Percentiles rank a stretch among this genome's conserved stretches.
These are phyloP conservation scores for Aspergillus nidulans DNA, from an alignment of 495 filamentous ascomycete genomes.

Conservation along the genomic window DNA sequence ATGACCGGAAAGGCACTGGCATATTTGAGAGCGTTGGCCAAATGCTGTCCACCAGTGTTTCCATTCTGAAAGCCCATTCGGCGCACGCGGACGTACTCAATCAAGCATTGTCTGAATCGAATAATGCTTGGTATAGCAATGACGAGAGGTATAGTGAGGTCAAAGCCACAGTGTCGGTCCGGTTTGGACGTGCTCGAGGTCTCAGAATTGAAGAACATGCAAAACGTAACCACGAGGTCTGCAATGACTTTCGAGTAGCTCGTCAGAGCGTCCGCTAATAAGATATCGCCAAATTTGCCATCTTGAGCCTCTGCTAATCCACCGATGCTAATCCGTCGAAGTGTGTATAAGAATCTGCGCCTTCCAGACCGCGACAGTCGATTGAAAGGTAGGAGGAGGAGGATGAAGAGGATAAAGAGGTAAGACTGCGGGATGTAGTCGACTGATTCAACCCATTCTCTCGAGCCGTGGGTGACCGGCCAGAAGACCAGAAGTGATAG, in stretches of 20 bases:
- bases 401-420: slow-evolving; percentile 61
- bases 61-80: slow-evolving; percentile 38
- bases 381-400: slow-evolving; percentile 70
- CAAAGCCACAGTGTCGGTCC: slow-evolving; percentile 73
- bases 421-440: slow-evolving; percentile 79
- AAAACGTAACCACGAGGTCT: slow-evolving; percentile 81
- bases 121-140: slow-evolving; percentile 78
- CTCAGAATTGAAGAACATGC: slow-evolving; percentile 75
- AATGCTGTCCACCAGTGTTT: slow-evolving; percentile 74
- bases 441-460: slow-evolving; percentile 62
- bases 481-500: slow-evolving; percentile 77
- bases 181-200: slow-evolving; percentile 73
- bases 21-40: slow-evolving; percentile 93
- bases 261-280: slow-evolving; percentile 92
- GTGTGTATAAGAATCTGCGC: slow-evolving; percentile 62
- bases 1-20: slow-evolving; percentile 89
- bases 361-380: slow-evolving; percentile 69
- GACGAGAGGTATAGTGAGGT: slow-evolving; percentile 70
- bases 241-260: slow-evolving; percentile 89
- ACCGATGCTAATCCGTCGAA: slow-evolving; percentile 70
- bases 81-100: slow-evolving; percentile 74
- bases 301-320: slow-evolving; percentile 75
- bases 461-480: slow-evolving; percentile 65
- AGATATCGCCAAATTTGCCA: slow-evolving; percentile 88
- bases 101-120: slow-evolving; percentile 87